These are phyloP conservation scores for Silene coronaria DNA, from an alignment of 179 eudicot genomes.

Conservation along the genomic window DNA sequence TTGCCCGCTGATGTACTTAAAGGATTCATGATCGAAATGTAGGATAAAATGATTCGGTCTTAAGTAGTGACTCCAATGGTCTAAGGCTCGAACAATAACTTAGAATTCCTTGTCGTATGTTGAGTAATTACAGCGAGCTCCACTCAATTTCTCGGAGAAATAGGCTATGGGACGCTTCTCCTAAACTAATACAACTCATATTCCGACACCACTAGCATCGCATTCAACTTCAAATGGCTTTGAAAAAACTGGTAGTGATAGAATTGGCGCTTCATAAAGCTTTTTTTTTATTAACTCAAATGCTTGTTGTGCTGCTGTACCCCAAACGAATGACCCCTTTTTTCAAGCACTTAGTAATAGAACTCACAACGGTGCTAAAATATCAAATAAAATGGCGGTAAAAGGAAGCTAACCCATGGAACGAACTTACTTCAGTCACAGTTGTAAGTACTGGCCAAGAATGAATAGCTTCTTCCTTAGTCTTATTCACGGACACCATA, in stretches of 20 bases:
- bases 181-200: background rate
- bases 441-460: no score
- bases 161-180: background rate
- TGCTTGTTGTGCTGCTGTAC: background rate
- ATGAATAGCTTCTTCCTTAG: no score
- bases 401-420: background rate
- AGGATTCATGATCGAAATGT: background rate
- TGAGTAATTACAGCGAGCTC: background rate
- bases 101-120: background rate
- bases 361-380: background rate
- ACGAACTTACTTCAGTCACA: background rate
- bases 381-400: background rate
- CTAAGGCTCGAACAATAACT: background rate
- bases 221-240: background rate
- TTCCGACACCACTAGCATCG: background rate
- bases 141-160: background rate
- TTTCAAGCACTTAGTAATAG: no score
- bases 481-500: background rate
- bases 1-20: background rate
- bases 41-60: background rate
- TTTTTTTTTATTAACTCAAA: no score
- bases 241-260: background rate
- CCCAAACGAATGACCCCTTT: no score
- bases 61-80: no score
- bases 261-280: background rate